phyloP scores from a whole-genome alignment of 2,329 filamentous ascomycete species.

The Fusarium sp. region DNA sequence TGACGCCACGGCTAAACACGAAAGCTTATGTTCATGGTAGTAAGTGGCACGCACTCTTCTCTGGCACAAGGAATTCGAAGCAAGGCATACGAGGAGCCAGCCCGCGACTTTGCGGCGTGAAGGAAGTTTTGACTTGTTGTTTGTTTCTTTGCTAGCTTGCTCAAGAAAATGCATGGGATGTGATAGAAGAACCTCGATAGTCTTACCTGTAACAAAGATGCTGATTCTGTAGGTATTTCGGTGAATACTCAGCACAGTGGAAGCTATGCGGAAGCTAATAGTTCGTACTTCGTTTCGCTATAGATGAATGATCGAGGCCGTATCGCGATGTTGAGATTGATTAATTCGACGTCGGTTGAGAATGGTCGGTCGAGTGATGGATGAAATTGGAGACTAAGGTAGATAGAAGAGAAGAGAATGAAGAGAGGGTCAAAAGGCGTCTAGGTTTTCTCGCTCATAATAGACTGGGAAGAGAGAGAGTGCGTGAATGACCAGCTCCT shows the following conservation, averaged over 20 bases:
- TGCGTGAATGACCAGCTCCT: conserved; percentile 1
- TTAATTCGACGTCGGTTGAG: background rate
- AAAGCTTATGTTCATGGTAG: background rate
- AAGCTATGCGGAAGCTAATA: background rate
- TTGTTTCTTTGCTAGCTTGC: background rate
- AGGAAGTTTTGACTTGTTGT: background rate
- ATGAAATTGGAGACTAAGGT: background rate
- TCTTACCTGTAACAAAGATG: background rate
- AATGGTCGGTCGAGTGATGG: background rate
- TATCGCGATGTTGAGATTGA: background rate
- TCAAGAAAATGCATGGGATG: background rate
- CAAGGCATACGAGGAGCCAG: background rate
- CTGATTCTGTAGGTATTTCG: background rate
- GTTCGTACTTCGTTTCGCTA: background rate
- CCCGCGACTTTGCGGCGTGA: background rate
- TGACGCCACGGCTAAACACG: conserved; percentile 1
- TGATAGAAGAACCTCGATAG: background rate
- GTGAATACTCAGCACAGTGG: background rate
- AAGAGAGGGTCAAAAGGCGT: background rate
- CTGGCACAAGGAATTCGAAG: background rate
- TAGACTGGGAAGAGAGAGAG: background rate
- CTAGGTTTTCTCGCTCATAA: background rate
- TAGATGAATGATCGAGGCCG: background rate
- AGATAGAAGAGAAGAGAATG: background rate
- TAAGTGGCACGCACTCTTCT: background rate